Percentiles rank a stretch among this genome's conserved stretches.
Evolutionary conservation across 2,329 filamentous ascomycete genomes (phyloP).

Genomic region (Magnaporthiopsis rhizophila): DNA sequence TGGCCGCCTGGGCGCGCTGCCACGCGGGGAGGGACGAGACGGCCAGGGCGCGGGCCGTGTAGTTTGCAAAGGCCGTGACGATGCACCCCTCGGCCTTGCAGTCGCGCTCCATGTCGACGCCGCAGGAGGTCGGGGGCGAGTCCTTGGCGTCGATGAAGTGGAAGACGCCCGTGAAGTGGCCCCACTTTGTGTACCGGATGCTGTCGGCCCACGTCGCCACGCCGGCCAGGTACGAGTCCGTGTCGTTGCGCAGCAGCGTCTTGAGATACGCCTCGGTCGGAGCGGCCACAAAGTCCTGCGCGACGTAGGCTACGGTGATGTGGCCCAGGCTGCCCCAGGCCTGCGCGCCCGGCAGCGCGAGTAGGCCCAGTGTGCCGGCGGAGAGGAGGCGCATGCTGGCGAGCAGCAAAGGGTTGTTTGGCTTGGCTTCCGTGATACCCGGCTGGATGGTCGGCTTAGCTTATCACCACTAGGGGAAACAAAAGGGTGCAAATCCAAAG

Average conservation of each 20-base stretch:
- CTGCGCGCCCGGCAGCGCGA: constrained; percentile 24
- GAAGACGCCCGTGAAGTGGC: constrained; percentile 52
- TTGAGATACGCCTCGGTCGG: constrained; percentile 50
- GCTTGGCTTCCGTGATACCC: background rate
- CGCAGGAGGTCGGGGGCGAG: constrained; percentile 47
- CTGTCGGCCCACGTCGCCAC: constrained; percentile 63
- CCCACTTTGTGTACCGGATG: constrained; percentile 56
- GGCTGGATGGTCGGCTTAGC: background rate
- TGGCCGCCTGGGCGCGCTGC: constrained; percentile 50
- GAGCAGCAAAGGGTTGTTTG: background rate
- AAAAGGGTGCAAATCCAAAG: background rate
- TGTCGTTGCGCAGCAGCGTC: constrained; percentile 44
- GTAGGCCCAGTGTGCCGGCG: constrained; percentile 17
- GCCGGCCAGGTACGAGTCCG: constrained; percentile 50
- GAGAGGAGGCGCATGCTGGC: background rate
- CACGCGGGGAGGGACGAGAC: constrained; percentile 28
- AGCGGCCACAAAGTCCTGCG: constrained; percentile 49
- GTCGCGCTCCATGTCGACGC: constrained; percentile 50
- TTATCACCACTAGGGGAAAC: background rate
- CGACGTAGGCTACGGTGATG: constrained; percentile 57
- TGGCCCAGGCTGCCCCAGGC: constrained; percentile 50
- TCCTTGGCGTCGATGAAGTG: constrained; percentile 66
- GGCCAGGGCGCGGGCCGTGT: constrained; percentile 48
- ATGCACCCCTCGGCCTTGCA: constrained; percentile 56
- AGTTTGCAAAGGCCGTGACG: constrained; percentile 51